Conservation (phyloP, 2,329 filamentous ascomycete species). For the Talaromyces islandicus region DNA sequence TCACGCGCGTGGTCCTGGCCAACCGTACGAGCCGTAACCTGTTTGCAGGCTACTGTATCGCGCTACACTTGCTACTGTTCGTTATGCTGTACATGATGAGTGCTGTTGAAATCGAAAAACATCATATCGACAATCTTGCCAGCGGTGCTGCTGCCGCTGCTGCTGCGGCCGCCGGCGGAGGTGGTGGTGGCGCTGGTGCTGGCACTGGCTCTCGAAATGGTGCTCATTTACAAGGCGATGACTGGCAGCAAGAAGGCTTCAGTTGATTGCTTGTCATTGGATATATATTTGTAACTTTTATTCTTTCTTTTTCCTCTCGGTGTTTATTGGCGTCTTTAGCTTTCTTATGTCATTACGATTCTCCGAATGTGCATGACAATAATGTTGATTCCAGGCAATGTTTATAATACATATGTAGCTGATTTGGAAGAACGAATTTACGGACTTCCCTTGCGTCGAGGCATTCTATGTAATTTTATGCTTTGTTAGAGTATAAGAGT, state of each 20-base stretch:
- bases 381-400: not conserved
- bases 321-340: not conserved
- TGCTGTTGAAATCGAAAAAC: constrained; percentile 58
- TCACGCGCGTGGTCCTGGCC: constrained; percentile 84
- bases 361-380: not conserved
- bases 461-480: no score
- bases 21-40: constrained; percentile 87
- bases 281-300: not conserved
- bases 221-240: constrained; percentile 40
- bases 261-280: constrained; percentile 14
- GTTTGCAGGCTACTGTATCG: constrained; percentile 87
- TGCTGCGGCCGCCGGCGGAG: constrained; percentile 23
- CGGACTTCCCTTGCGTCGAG: not conserved
- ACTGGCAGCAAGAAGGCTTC: constrained; percentile 62
- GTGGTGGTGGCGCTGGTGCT: constrained; percentile 17
- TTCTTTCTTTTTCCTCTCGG: not conserved
- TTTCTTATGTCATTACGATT: not conserved
- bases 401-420: not conserved
- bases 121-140: constrained; percentile 53
- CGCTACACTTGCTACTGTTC: constrained; percentile 82
- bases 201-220: constrained; percentile 20
- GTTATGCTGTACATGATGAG: constrained; percentile 81
- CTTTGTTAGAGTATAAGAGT: no score
- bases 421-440: not conserved
- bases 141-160: constrained; percentile 36